Evolutionary conservation across 257 asterid species (phyloP), one percentile per base, ranked within the genome.

Genomic region (Lavandula angustifolia): DNA sequence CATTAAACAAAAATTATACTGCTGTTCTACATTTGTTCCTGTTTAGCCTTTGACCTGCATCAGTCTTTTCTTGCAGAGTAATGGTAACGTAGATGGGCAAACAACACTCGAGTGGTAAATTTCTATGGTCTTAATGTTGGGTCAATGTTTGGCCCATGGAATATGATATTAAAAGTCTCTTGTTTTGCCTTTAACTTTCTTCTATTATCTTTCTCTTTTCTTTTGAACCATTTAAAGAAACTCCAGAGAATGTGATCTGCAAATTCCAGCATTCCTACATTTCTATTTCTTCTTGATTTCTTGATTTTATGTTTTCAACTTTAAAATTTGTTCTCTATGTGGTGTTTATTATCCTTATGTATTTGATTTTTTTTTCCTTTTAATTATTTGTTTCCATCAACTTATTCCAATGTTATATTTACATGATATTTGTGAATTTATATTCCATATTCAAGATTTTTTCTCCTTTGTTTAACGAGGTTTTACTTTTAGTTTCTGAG

Each of bases 21-120:
- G 58, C 32, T 41, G 37, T 48, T 54, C 14, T 29, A 10, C 42
- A 9, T 40, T 34, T 66, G 27, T 62, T 63, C 27, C 58, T 54
- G 2, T 69, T 35, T 61, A 64, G 66, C 22, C 64, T 60, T 51
- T 75, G 51, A 81, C 78, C 17, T 66, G 41, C 14, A 48, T 72
- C 10, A 35, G 38, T 69, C 43, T 38, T 49, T 29, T 68, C 69
- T 75, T 81, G 81, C 86, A 81, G 86, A 81, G 70, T 52, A 55
- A 48, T 44, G 38, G 34, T 18, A 16, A 43, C 62, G 16, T 43
- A 64, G 67, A 66, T 57, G 73, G 76, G 54, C 52, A 57, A 73
- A 48, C 63, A 47, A 35, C 44, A 40, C 38, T 57, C 35, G 46
- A 55, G 60, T 78, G 76, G 60, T 64, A 51, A 46, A 54, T 68